Evolutionary conservation across 306 rosid genomes (phyloP), one percentile per base, ranked within the genome.

Genomic region (Ormosia emarginata): DNA sequence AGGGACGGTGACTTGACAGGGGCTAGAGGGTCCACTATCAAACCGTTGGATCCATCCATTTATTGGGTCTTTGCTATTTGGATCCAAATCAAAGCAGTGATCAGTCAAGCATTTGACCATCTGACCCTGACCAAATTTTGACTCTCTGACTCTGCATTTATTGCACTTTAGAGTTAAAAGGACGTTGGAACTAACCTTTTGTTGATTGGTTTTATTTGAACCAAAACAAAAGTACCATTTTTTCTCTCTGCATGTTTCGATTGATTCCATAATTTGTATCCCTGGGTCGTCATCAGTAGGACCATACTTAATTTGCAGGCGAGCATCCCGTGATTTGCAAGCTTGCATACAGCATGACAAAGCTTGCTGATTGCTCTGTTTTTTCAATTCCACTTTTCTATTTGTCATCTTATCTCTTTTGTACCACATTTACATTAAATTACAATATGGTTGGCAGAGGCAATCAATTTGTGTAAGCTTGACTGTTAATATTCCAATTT

Each of bases 131-230:
- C 64, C 79, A 17, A 2, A 55, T 2, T 7, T 74, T 74, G 79
- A 74, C 79, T 15, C 40, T 39, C 79, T 56, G 79, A 74, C 79
- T 73, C 9, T 74, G 67, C 79, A 74, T 74, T 57, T 17, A 74
- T 55, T 73, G 6, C 12, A 10, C 3, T 55, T 17, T 2, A 1
- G 1, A 9, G 13, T 12, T 52, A 39, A 15, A 12, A 74, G 2
- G 53, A 37, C 53, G 18, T 36, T 13, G 8, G 18, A 74, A 17
- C 67, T 6, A 74, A 74, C 52, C 9, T 13, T 17, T 73, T 39
- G 24, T 55, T 36, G 17, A 10, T 18, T 37, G 6, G 9, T 72
- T 15, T 8, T 34, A 2, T 53, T 53, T 57, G 11, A 29, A 57
- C 24, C 2, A 6, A 57, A 33, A 61, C 6, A 8, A 29, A 61